A percentile compares a stretch with the other conserved stretches of the same genome.
phyloP scores from a whole-genome alignment of 2,329 filamentous ascomycete species.

The Trichoderma simmonsii region DNA sequence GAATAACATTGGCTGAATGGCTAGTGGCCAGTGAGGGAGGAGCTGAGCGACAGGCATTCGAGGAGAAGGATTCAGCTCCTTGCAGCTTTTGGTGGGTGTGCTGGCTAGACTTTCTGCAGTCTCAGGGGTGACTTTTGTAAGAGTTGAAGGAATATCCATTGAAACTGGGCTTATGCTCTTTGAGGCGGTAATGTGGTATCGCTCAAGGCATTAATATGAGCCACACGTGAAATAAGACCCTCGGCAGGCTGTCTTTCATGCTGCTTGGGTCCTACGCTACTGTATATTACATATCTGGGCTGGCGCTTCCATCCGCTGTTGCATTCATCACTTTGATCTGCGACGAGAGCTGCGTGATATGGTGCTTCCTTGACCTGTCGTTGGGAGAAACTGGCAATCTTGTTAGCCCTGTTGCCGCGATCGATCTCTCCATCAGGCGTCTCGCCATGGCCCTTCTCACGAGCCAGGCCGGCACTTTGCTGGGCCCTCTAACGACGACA shows the following conservation, averaged over 20 bases:
- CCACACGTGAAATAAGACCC: not conserved
- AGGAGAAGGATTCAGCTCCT: slow-evolving; percentile 7
- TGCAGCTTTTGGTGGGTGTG: not conserved
- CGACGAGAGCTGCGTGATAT: not conserved
- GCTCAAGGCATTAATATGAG: not conserved
- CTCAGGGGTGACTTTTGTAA: not conserved
- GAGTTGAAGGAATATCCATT: not conserved
- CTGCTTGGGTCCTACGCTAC: not conserved
- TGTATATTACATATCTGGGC: not conserved
- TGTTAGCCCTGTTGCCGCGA: not conserved
- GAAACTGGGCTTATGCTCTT: not conserved
- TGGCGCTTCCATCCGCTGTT: slow-evolving; percentile 1
- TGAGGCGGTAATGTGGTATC: not conserved
- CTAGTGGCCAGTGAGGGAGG: not conserved
- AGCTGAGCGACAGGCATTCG: slow-evolving; percentile 1
- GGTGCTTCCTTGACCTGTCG: not conserved
- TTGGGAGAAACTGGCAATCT: not conserved
- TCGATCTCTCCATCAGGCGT: slow-evolving; percentile 1
- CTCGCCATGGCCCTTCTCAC: slow-evolving; percentile 21
- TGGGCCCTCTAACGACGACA: slow-evolving; percentile 28
- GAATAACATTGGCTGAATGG: not conserved
- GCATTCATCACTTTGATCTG: not conserved
- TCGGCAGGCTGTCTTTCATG: not conserved
- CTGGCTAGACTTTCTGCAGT: not conserved
- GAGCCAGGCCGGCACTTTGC: slow-evolving; percentile 19